Evolutionary conservation across 768 basidiomycete genomes (phyloP).

Genomic region (Epithele typhae): DNA sequence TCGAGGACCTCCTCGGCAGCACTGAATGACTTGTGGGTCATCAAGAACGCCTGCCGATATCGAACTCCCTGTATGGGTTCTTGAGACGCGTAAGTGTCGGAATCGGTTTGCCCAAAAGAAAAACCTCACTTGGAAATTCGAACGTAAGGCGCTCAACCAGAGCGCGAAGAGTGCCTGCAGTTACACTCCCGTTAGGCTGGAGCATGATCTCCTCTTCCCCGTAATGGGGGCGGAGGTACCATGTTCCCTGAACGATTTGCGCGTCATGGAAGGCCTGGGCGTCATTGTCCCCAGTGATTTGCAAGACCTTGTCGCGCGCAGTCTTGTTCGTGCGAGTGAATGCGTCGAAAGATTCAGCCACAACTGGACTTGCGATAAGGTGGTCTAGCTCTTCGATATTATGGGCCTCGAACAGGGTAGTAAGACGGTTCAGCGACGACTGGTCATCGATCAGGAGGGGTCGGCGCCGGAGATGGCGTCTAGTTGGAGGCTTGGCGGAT

Average conservation of each 20-base stretch:
- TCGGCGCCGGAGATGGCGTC: constrained; percentile 32
- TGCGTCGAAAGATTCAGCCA: constrained; percentile 17
- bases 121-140: constrained; percentile 53
- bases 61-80: constrained; percentile 14
- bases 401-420: constrained; percentile 34
- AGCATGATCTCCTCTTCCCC: constrained; percentile 55
- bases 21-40: constrained; percentile 80
- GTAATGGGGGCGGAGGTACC: constrained; percentile 59
- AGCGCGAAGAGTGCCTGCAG: constrained; percentile 65
- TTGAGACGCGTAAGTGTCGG: not conserved
- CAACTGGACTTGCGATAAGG: constrained; percentile 24
- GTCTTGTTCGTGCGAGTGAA: constrained; percentile 5
- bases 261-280: constrained; percentile 39
- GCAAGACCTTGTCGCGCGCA: constrained; percentile 30
- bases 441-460: constrained; percentile 39
- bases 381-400: constrained; percentile 31
- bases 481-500: constrained; percentile 7
- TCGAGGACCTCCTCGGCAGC: constrained; percentile 66
- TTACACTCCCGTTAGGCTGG: constrained; percentile 61
- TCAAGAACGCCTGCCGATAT: constrained; percentile 67
- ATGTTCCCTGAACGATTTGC: constrained; percentile 31
- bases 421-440: constrained; percentile 29
- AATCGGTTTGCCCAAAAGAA: not conserved
- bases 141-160: constrained; percentile 68
- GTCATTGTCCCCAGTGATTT: constrained; percentile 39